Base-by-base conservation (phyloP, 129 eudicot genomes). In the Pittosporum tobira region DNA sequence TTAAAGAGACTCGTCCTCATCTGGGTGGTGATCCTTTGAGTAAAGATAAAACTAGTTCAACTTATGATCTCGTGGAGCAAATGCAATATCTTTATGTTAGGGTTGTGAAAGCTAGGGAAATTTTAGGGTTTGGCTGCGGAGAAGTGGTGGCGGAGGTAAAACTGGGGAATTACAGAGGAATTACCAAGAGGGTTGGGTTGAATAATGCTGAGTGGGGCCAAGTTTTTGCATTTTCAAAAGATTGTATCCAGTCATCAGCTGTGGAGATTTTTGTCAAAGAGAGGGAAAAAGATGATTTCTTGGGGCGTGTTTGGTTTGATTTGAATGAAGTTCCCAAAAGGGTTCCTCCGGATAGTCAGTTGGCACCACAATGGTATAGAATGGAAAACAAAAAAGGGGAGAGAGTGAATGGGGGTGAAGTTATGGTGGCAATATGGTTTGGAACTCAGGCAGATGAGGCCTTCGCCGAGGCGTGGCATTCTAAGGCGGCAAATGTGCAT, bases 401-500 rank as follows among this genome's bases (percentile, higher is more conserved):
- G 6, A 80, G 76, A 58, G 63, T 74, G 1, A 91, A 90, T 44
- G 74, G 82, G 7, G 98, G 98, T 7, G 98, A 91, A 58, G 72
- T 91, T 42, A 91, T 91, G 98, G 84, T 80, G 11, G 79, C 98
- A 0, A 79, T 91, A 19, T 91, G 98, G 98, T 84, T 86, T 52
- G 98, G 98, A 18, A 91, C 98, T 48, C 98, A 91, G 62, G 98
- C 98, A 0, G 98, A 91, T 43, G 98, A 91, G 53, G 98, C 96
- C 6, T 91, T 91, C 59, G 71, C 95, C 2, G 96, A 91, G 67
- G 95, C 98, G 0, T 91, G 98, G 98, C 98, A 91, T 78, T 86
- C 95, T 0, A 83, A 86, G 69, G 94, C 98, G 3, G 95, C 95
- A 0, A 83, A 78, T 63, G 94, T 91, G 66, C 89, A 83, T 70